A percentile compares a stretch with the other conserved stretches of the same genome.
These are phyloP conservation scores for Diaporthe sp. DNA, from an alignment of 2,329 filamentous ascomycete genomes.

Conservation along the genomic window DNA sequence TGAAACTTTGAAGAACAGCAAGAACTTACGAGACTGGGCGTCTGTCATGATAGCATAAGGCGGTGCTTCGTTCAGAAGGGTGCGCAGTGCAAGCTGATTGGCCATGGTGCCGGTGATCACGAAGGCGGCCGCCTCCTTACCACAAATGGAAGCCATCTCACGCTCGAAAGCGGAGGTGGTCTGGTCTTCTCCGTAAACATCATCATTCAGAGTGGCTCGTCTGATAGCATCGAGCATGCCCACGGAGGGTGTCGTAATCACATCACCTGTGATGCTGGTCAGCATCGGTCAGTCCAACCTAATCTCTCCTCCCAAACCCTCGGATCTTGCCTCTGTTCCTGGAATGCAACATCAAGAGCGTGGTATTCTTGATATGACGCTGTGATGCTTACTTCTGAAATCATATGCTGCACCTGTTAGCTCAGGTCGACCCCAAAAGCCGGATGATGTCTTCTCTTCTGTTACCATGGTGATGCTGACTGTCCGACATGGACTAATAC, in stretches of 20 bases:
- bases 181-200: conserved; percentile 79
- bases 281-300: background rate
- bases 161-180: conserved; percentile 76
- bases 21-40: conserved; percentile 45
- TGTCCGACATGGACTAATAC: too few species aligned
- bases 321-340: background rate
- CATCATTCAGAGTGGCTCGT: conserved; percentile 79
- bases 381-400: conserved; percentile 33
- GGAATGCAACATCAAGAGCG: background rate
- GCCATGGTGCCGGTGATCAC: conserved; percentile 87
- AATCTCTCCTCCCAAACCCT: background rate
- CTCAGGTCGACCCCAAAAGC: conserved; percentile 25
- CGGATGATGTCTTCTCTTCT: background rate
- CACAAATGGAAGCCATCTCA: conserved; percentile 73
- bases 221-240: conserved; percentile 80
- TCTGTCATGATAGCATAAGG: conserved; percentile 80
- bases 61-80: conserved; percentile 73
- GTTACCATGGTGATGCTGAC: background rate
- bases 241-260: conserved; percentile 75
- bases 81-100: conserved; percentile 80
- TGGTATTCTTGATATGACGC: background rate
- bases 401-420: conserved; percentile 32
- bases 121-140: conserved; percentile 76
- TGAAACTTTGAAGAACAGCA: background rate
- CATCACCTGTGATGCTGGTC: conserved; percentile 64